These are phyloP conservation scores for Diaporthe humulicola DNA, from an alignment of 2,329 filamentous ascomycete genomes.

Conservation along the genomic window DNA sequence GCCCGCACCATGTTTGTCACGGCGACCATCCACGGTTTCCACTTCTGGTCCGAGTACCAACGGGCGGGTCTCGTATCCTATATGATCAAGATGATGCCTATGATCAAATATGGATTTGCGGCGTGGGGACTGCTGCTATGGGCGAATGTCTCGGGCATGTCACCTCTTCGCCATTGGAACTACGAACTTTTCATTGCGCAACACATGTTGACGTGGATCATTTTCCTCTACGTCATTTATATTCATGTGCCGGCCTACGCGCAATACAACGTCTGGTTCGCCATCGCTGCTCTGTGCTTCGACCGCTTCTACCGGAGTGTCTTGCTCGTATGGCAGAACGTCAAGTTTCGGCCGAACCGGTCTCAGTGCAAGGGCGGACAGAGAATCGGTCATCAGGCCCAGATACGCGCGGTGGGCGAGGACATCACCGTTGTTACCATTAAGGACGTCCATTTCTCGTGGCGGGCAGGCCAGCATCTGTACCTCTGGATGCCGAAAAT, in stretches of 20 bases:
- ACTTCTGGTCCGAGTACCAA: conserved; percentile 76
- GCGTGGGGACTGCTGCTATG: conserved; percentile 77
- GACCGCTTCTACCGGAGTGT: conserved; percentile 69
- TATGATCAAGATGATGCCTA: conserved; percentile 72
- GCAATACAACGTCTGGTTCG: conserved; percentile 75
- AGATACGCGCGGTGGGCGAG: conserved; percentile 61
- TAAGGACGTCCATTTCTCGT: conserved; percentile 70
- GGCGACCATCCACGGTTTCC: conserved; percentile 76
- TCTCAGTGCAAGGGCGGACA: conserved; percentile 62
- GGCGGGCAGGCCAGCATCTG: conserved; percentile 71
- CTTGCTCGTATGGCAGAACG: conserved; percentile 66
- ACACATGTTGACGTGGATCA: conserved; percentile 71
- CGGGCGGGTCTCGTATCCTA: conserved; percentile 69
- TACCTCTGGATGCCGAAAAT: conserved; percentile 72
- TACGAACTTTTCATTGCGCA: conserved; percentile 80
- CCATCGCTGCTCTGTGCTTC: conserved; percentile 72
- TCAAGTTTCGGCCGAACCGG: conserved; percentile 56
- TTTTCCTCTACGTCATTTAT: conserved; percentile 74
- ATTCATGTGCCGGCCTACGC: conserved; percentile 72
- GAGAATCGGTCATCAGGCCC: conserved; percentile 65
- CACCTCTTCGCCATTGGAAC: conserved; percentile 73
- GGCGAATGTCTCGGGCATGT: conserved; percentile 73
- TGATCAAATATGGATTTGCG: conserved; percentile 76
- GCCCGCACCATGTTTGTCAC: conserved; percentile 78
- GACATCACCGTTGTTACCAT: conserved; percentile 70